phyloP scores from a whole-genome alignment of 768 basidiomycete genomes.

The Lactarius tabidus region DNA sequence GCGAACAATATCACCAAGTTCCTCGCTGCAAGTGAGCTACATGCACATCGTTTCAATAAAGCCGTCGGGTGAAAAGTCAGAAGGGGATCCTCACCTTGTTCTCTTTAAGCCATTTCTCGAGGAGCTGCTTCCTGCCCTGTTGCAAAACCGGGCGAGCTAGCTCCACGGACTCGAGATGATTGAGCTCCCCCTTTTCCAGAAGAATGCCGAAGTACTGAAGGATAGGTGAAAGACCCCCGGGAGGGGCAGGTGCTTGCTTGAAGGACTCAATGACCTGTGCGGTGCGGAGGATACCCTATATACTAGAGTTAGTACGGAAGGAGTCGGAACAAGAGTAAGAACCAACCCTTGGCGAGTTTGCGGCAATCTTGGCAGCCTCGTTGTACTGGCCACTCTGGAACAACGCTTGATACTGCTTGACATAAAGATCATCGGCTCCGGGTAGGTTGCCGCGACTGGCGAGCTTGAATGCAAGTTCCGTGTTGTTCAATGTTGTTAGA shows the following conservation, averaged over 20 bases:
- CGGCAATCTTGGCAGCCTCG: slow-evolving; percentile 96
- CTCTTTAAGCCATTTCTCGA: slow-evolving; percentile 99
- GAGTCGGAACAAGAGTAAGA: neutral
- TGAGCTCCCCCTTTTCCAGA: slow-evolving; percentile 97
- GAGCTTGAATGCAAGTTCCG: slow-evolving; percentile 96
- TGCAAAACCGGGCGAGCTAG: slow-evolving; percentile 93
- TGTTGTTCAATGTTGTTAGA: slow-evolving; percentile 89
- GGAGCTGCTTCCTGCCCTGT: slow-evolving; percentile 92
- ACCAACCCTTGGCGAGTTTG: slow-evolving; percentile 87
- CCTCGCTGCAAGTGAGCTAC: slow-evolving; percentile 96
- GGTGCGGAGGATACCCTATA: slow-evolving; percentile 89
- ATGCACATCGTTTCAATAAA: slow-evolving; percentile 4
- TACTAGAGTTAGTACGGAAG: neutral
- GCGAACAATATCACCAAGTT: slow-evolving; percentile 95
- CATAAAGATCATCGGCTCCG: slow-evolving; percentile 95
- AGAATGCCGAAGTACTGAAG: slow-evolving; percentile 98
- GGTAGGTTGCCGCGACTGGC: slow-evolving; percentile 95
- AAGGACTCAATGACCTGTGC: slow-evolving; percentile 95
- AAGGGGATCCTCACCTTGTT: slow-evolving; percentile 68
- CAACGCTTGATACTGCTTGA: slow-evolving; percentile 88
- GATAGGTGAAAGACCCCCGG: slow-evolving; percentile 91
- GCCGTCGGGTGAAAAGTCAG: neutral
- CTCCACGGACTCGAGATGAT: slow-evolving; percentile 93
- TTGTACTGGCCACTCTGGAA: slow-evolving; percentile 85
- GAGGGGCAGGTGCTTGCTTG: slow-evolving; percentile 88